These are phyloP conservation scores for Sporopachydermia quercuum DNA, from an alignment of 805 yeast species.

Conservation along the genomic window DNA sequence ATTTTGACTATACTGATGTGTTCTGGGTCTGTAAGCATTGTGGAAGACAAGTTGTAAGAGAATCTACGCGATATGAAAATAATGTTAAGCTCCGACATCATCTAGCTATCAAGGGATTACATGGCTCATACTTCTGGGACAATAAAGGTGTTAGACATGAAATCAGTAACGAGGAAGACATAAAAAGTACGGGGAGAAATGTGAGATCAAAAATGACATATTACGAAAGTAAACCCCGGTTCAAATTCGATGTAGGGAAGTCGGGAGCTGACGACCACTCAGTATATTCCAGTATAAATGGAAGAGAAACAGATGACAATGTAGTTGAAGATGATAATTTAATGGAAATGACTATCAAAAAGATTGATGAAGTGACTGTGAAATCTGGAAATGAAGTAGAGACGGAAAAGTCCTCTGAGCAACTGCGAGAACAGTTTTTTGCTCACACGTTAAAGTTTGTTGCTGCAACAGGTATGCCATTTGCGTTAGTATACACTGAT, in stretches of 20 bases:
- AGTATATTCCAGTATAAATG: background rate
- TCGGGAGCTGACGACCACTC: too few species aligned
- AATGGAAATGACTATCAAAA: too few species aligned
- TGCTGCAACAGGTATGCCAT: background rate
- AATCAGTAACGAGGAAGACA: background rate
- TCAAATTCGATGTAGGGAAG: background rate
- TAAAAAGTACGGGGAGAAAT: background rate
- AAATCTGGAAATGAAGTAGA: too few species aligned
- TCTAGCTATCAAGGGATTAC: background rate
- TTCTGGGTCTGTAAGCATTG: slow-evolving; percentile 2
- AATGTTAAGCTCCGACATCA: slow-evolving; percentile 1
- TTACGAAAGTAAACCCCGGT: slow-evolving; percentile 1
- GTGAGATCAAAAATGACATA: slow-evolving; percentile 2
- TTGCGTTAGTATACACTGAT: background rate
- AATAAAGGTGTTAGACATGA: slow-evolving; percentile 2
- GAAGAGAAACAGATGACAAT: background rate
- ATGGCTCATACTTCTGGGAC: slow-evolving; percentile 2
- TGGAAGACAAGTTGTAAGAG: background rate
- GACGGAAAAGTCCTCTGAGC: too few species aligned
- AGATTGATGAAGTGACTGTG: too few species aligned
- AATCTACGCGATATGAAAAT: slow-evolving; percentile 2
- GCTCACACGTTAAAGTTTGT: background rate
- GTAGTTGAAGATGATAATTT: background rate
- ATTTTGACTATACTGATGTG: slow-evolving; percentile 1
- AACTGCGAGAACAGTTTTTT: too few species aligned